Evolutionary conservation across 31 red algal species (phyloP).

Genomic region (Odonthalia washingtoniensis): DNA sequence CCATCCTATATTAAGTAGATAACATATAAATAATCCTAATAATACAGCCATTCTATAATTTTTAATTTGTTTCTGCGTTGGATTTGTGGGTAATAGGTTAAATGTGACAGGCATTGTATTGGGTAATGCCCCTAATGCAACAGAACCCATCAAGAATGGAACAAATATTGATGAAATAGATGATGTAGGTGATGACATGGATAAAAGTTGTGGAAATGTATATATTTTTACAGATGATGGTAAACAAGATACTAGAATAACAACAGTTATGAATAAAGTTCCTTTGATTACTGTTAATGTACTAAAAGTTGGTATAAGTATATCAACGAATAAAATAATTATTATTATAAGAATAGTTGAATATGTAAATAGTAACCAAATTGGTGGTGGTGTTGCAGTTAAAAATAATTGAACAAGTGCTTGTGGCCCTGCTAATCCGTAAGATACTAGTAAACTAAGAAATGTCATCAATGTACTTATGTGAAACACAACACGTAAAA

Average conservation of each 20-base stretch:
- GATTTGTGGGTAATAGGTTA: constrained; percentile 29
- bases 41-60: constrained; percentile 21
- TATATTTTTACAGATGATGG: no score
- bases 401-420: constrained; percentile 48
- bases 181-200: no score
- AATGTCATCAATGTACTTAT: constrained; percentile 63
- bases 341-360: constrained; percentile 32
- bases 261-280: constrained; percentile 49
- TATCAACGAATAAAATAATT: constrained; percentile 54
- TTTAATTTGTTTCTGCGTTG: constrained; percentile 19
- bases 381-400: constrained; percentile 6
- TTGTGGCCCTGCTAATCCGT: constrained; percentile 90
- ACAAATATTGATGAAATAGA: no score
- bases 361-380: constrained; percentile 4
- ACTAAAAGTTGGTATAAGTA: constrained; percentile 62
- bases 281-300: constrained; percentile 81
- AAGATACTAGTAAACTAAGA: constrained; percentile 73
- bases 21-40: constrained; percentile 34
- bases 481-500: constrained; percentile 65
- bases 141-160: constrained; percentile 77
- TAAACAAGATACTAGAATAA: constrained; percentile 64
- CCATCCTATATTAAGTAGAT: constrained; percentile 52
- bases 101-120: constrained; percentile 82
- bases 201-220: no score
- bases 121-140: constrained; percentile 78